Conservation (phyloP, 2,329 filamentous ascomycete genomes). For the Thielaviopsis punctulata region DNA sequence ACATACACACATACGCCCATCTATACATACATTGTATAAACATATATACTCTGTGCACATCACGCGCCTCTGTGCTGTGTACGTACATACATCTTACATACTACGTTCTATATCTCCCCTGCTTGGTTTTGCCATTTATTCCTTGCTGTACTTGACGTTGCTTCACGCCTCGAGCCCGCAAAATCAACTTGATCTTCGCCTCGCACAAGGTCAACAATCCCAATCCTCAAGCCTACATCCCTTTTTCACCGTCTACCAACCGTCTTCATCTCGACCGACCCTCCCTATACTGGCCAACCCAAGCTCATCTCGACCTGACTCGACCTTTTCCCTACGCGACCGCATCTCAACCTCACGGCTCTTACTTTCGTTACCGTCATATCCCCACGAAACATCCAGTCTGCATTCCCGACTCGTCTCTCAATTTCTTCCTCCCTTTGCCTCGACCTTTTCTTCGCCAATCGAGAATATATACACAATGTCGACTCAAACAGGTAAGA, state of each 20-base stretch:
- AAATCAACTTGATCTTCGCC: neutral
- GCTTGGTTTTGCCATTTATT: neutral
- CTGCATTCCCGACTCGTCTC: neutral
- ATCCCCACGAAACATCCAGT: neutral
- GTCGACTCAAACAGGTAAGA: conserved; percentile 12
- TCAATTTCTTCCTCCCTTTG: neutral
- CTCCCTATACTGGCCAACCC: no score
- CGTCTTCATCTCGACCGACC: neutral
- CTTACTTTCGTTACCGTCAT: no score
- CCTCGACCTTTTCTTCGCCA: neutral
- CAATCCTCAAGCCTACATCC: neutral
- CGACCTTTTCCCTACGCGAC: neutral
- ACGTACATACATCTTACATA: neutral
- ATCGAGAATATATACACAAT: conserved; percentile 2
- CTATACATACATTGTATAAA: neutral
- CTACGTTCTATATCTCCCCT: neutral
- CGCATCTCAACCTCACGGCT: neutral
- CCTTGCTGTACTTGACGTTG: neutral
- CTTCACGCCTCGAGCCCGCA: neutral
- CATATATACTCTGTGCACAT: neutral
- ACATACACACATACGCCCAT: neutral
- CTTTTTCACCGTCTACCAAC: neutral
- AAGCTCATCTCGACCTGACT: neutral
- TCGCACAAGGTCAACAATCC: neutral
- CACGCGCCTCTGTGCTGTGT: neutral